Base-by-base conservation (phyloP, 257 asterid genomes). In the Lantana camara region DNA sequence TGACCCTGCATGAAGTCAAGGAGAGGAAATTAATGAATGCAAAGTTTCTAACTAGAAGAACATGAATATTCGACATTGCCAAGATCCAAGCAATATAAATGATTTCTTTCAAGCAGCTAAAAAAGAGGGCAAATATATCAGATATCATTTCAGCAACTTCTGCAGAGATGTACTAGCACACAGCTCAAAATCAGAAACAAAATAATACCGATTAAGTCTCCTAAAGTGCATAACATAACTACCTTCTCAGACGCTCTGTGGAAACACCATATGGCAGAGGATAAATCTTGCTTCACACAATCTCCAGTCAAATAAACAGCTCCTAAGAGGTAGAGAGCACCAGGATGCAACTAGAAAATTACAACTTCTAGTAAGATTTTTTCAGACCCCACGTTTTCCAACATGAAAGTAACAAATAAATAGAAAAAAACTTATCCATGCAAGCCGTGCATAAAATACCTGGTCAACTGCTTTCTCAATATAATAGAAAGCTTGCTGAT, bases 261-360 rank as follows among this genome's bases (percentile, higher is more conserved):
- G 91, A 93, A 89, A 77, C 99, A 93, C 97, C 99, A 93, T 41
- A 93, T 62, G 53, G 99, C 99, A 9, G 96, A 87, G 63, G 83
- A 75, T 64, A 85, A 58, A 70, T 93, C 99, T 78, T 82, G 86
- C 66, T 77, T 79, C 77, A 90, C 94, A 34, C 99, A 93, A 77
- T 93, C 99, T 75, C 99, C 99, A 0, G 96, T 74, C 77, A 87
- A 79, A 82, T 87, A 93, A n/a, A 93, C 94, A 29, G 86, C 79
- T 62, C 99, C 99, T 67, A 93, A 72, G 49, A 93, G 97, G 83
- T 93, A 93, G 42, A 93, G 94, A 61, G 99, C 96, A 57, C 85
- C 95, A 15, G 99, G 91, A 78, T 93, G 96, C 95, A 90, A 68
- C 99, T 92, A 72, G 14, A 73, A 69, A 54, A 45, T 57, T 59